Base-by-base conservation (phyloP, 495 filamentous ascomycete species). In the Terfezia claveryi region DNA sequence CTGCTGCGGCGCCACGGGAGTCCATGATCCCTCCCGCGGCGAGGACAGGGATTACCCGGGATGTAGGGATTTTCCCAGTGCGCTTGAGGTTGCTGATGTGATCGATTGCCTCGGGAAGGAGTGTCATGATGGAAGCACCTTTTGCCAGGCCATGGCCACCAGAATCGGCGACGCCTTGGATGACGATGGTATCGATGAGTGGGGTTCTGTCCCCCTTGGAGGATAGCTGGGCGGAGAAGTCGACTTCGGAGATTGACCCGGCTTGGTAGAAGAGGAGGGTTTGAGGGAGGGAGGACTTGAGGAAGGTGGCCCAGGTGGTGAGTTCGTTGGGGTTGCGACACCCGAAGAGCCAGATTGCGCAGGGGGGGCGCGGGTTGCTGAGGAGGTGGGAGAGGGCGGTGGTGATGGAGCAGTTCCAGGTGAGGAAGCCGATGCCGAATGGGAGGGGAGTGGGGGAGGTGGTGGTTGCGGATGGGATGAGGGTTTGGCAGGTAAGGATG, bases 1-100 rank as follows among this genome's bases (percentile, higher is more conserved):
- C 77, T 0, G 82, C 82, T 10, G 77, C 76, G 3, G 74, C 75
- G 1, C 79, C 77, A 16, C 82, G 68, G 5, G 77, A 78, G 62
- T 88, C 82, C 0, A 72, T 71, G 55, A 88, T 79, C 0, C 83
- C 85, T 3, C 85, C 85, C 0, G 85, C 81, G 0, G 81, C 85
- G 38, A 87, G 64, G 4, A 88, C 57, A 3, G 75, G 73, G 51
- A 83, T 69, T 23, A 70, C 61, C 53, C 38, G 64, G 27, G 27
- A 32, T 32, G 2, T 32, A 4, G 27, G 27, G 27, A 32, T 32
- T 32, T 32, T 32, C 7, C 27, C 27, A 2, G 59, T 62, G 5
- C 59, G 59, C 20, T 68, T 65, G 16, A 51, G n/a, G 6, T 12
- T 17, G 27, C 23, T 12, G 53, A 87, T 52, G 51, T 70, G 64